Conservation (phyloP, 208 protist species). For the Leptomonas seymouri region DNA sequence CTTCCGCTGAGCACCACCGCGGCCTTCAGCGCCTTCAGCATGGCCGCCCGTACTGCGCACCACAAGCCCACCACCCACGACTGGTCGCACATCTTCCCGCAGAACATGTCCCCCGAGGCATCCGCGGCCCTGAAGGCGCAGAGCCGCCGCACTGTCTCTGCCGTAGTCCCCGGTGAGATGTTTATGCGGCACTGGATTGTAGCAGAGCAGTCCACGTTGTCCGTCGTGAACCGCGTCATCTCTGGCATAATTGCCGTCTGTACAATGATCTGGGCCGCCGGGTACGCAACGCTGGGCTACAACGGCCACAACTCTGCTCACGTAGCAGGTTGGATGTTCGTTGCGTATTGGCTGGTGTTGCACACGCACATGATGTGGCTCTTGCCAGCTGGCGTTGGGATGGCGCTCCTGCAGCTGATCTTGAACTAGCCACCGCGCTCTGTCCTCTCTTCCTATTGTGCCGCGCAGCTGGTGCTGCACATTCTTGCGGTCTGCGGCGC, state of each 20-base stretch:
- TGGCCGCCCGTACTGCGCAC: slow-evolving; percentile 44
- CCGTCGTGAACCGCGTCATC: slow-evolving; percentile 87
- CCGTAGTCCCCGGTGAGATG: slow-evolving; percentile 88
- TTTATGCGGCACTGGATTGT: slow-evolving; percentile 94
- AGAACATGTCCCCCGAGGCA: slow-evolving; percentile 61
- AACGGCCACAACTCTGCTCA: slow-evolving; percentile 85
- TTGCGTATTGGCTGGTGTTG: slow-evolving; percentile 86
- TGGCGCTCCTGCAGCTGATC: slow-evolving; percentile 65
- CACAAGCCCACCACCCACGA: slow-evolving; percentile 83
- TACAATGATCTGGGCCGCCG: slow-evolving; percentile 81
- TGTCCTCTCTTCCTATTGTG: background rate
- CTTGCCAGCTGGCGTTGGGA: slow-evolving; percentile 38
- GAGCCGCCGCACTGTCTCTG: slow-evolving; percentile 74
- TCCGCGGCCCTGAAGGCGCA: slow-evolving; percentile 47
- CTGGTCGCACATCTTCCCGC: slow-evolving; percentile 66
- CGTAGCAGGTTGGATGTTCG: slow-evolving; percentile 78
- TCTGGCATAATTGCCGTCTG: slow-evolving; percentile 84
- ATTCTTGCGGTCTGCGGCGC: too few relatives aligned
- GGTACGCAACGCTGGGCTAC: slow-evolving; percentile 87
- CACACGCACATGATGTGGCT: slow-evolving; percentile 83
- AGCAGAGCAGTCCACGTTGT: slow-evolving; percentile 88
- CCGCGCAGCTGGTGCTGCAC: too few relatives aligned
- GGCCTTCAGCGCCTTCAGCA: slow-evolving; percentile 26
- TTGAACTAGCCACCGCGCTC: slow-evolving; percentile 54
- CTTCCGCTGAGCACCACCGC: slow-evolving; percentile 35